These are phyloP conservation scores for Paramecium sexaurelia DNA, from an alignment of 73 alveolate species.

Conservation along the genomic window DNA sequence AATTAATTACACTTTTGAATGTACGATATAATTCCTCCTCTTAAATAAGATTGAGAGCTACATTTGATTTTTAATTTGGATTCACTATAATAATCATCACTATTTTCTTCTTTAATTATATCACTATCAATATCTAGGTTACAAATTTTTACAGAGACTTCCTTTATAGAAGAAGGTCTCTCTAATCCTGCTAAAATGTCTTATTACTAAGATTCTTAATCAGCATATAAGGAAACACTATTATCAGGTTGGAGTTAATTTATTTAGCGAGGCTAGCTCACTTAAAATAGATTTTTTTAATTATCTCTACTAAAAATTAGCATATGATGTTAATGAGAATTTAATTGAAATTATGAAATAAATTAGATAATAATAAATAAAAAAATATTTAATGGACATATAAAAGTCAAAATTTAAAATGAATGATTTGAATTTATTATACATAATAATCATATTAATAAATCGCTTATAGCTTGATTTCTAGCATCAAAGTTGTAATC, in stretches of 20 bases:
- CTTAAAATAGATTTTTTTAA: not conserved
- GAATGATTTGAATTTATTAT: not conserved
- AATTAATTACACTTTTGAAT: not conserved
- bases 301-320: not conserved
- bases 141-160: not conserved
- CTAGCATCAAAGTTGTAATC: slow-evolving; percentile 1
- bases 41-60: not conserved
- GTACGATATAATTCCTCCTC: not conserved
- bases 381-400: not conserved
- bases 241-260: not conserved
- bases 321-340: not conserved
- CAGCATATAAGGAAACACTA: not conserved
- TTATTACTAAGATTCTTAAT: not conserved
- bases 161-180: not conserved
- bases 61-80: not conserved
- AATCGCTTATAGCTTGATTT: not conserved
- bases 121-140: not conserved
- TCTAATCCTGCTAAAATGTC: not conserved
- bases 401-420: not conserved
- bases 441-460: not conserved
- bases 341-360: not conserved
- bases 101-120: not conserved
- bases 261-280: not conserved
- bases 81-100: not conserved
- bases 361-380: not conserved